Conservation (phyloP, 495 filamentous ascomycete genomes). For the Hypoxylon intermedium region DNA sequence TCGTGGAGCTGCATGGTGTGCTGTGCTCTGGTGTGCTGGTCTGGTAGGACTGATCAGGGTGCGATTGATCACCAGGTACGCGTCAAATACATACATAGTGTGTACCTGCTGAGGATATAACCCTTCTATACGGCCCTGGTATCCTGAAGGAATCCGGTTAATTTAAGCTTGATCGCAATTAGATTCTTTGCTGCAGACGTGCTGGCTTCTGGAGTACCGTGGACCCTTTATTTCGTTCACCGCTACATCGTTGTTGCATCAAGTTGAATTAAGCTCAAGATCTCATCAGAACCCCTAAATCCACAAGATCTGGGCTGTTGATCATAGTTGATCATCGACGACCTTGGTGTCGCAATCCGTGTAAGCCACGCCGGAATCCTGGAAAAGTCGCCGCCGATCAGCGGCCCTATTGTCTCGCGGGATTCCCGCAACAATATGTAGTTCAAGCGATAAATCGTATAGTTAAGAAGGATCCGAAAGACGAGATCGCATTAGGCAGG, state of each 20-base stretch:
- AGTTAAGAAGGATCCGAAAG: not conserved
- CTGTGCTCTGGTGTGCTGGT: not conserved
- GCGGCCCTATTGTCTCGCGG: conserved; percentile 8
- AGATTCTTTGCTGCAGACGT: not conserved
- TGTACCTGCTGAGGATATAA: conserved; percentile 27
- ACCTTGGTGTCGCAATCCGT: conserved; percentile 20
- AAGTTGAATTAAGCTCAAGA: conserved; percentile 32
- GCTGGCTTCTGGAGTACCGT: not conserved
- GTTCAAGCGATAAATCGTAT: too few species aligned
- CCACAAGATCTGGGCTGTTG: conserved; percentile 6
- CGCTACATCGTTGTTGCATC: not conserved
- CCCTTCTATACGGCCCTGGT: conserved; percentile 2
- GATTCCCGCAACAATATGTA: conserved; percentile 9
- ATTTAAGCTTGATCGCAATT: not conserved
- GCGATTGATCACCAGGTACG: conserved; percentile 20
- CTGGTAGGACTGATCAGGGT: not conserved
- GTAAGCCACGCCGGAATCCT: conserved; percentile 19
- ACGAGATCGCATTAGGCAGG: conserved; percentile 20
- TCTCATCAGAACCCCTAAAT: conserved; percentile 14
- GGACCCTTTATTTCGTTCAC: not conserved
- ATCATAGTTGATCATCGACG: conserved; percentile 31
- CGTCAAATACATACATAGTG: conserved; percentile 20
- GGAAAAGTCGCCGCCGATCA: conserved; percentile 6
- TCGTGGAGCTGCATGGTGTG: conserved; percentile 8
- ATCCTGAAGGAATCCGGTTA: not conserved